A percentile compares a stretch with the other conserved stretches of the same genome.
These are phyloP conservation scores for Jamesozyma piceae DNA, from an alignment of 805 yeast genomes.

Conservation along the genomic window DNA sequence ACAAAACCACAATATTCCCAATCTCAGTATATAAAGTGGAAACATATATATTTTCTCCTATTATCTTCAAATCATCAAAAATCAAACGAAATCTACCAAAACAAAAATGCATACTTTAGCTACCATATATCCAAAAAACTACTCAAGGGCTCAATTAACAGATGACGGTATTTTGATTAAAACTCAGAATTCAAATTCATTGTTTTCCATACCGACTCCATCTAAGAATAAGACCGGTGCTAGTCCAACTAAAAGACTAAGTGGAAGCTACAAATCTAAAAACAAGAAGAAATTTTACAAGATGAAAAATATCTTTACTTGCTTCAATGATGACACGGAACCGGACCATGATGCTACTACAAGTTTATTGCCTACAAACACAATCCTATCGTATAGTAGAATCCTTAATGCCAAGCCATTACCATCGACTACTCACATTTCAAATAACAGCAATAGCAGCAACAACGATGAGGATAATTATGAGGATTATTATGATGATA, in stretches of 20 bases:
- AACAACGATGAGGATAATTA: not conserved
- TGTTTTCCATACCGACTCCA: not conserved
- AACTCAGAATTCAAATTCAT: conserved; percentile 15
- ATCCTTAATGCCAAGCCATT: conserved; percentile 22
- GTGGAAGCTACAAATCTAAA: not conserved
- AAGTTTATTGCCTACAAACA: conserved; percentile 17
- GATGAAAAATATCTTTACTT: not conserved
- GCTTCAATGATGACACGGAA: not conserved
- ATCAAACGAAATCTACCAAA: too few species aligned
- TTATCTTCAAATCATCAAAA: too few species aligned
- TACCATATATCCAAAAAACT: not conserved
- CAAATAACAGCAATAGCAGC: not conserved
- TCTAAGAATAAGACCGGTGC: not conserved
- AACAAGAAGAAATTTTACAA: not conserved
- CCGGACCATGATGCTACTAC: not conserved
- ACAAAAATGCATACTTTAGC: not conserved
- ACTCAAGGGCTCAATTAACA: conserved; percentile 21
- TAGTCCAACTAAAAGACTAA: conserved; percentile 4
- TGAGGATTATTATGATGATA: too few species aligned
- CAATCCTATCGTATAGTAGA: conserved; percentile 27
- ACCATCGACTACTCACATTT: not conserved
- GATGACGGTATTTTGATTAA: conserved; percentile 29
- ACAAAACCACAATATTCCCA: too few species aligned
- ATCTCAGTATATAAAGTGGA: too few species aligned
- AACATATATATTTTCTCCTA: too few species aligned